A percentile compares a stretch with the other conserved stretches of the same genome.
phyloP scores from a whole-genome alignment of 495 filamentous ascomycete genomes.

The Staphylotrichum tortipilum region DNA sequence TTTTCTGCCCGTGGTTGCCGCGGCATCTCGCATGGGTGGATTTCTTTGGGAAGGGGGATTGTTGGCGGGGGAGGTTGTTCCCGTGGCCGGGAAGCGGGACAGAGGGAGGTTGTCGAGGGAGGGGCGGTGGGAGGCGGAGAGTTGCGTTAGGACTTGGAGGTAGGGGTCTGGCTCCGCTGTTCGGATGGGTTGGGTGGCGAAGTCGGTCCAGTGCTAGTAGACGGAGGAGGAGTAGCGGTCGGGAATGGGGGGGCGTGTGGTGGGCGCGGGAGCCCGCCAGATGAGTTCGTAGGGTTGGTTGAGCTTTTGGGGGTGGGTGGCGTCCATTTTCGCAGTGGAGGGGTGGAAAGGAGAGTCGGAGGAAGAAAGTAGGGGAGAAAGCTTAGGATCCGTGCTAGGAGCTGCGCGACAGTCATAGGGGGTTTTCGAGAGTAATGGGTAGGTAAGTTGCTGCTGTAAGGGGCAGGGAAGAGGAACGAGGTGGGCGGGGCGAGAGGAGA shows the following conservation, averaged over 20 bases:
- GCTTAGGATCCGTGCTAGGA: too few species aligned
- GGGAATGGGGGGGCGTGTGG: not conserved
- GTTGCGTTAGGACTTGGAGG: not conserved
- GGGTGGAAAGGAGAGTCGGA: too few species aligned
- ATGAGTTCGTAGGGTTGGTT: not conserved
- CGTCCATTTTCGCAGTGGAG: conserved; percentile 12
- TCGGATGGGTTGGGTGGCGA: too few species aligned
- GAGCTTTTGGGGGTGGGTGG: conserved; percentile 1
- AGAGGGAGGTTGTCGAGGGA: conserved; percentile 4
- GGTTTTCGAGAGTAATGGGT: too few species aligned
- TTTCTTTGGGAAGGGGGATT: too few species aligned
- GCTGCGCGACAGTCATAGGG: too few species aligned
- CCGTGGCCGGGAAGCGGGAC: not conserved
- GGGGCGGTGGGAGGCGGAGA: conserved; percentile 5
- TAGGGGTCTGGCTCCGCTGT: conserved; percentile 8
- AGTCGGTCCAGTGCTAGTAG: not conserved
- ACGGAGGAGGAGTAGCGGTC: conserved; percentile 1
- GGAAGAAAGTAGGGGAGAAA: too few species aligned
- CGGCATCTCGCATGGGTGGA: not conserved
- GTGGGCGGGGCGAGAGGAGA: too few species aligned
- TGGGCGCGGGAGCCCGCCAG: not conserved
- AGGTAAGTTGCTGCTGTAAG: too few species aligned
- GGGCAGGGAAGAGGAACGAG: too few species aligned
- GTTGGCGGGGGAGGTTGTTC: too few species aligned
- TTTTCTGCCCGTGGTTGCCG: conserved; percentile 13